These are phyloP conservation scores for Neotropicomus parvogracilis DNA, from an alignment of 1,284 basidiomycete species.

Conservation along the genomic window DNA sequence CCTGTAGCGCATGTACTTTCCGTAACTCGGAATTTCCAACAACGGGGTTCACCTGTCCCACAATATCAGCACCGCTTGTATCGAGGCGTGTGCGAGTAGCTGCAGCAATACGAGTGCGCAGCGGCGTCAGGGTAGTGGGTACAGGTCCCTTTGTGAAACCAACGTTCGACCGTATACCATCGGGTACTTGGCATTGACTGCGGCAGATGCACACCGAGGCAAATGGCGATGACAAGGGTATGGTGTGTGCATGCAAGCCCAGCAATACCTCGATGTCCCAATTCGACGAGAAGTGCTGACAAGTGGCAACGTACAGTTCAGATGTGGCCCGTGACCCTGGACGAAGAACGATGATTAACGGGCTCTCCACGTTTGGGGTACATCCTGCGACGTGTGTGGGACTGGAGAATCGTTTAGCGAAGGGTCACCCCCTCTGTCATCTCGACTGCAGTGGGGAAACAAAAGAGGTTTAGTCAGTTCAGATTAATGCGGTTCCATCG, in stretches of 20 bases:
- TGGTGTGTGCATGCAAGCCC: too few relatives aligned
- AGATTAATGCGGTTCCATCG: constrained; percentile 11
- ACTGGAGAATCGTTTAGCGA: constrained; percentile 20
- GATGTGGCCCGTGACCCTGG: too few relatives aligned
- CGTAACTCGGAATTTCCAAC: constrained; percentile 7
- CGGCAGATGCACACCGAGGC: too few relatives aligned
- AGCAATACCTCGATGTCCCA: not conserved
- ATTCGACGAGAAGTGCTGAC: constrained; percentile 4
- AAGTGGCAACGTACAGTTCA: too few relatives aligned
- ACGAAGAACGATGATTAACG: constrained; percentile 6
- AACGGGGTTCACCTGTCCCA: not conserved
- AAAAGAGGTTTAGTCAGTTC: constrained; percentile 2
- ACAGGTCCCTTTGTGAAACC: too few relatives aligned
- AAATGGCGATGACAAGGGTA: too few relatives aligned
- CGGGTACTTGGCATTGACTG: too few relatives aligned
- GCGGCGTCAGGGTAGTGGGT: too few relatives aligned
- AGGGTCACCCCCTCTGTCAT: too few relatives aligned
- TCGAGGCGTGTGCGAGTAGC: constrained; percentile 4
- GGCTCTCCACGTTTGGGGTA: constrained; percentile 11
- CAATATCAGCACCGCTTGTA: constrained; percentile 4
- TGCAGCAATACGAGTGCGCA: too few relatives aligned
- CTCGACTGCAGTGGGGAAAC: constrained; percentile 5
- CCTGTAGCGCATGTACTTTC: constrained; percentile 11
- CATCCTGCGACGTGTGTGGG: constrained; percentile 12
- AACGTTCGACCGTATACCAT: too few relatives aligned